phyloP scores from a whole-genome alignment of 2,329 filamentous ascomycete species.

The Dactylellina leptospora region DNA sequence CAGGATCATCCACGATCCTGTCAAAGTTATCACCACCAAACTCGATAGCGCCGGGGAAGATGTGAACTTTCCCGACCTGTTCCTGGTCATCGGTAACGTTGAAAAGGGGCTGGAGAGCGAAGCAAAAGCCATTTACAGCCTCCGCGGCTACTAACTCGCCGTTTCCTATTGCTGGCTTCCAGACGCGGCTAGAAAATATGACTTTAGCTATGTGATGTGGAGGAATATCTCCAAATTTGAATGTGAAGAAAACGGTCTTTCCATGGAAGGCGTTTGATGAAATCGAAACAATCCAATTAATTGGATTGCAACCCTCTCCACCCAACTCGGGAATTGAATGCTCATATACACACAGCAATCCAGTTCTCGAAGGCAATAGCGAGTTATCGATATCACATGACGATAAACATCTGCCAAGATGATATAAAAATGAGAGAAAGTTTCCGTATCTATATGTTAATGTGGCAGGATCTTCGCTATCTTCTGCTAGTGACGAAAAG shows the following conservation, averaged over 20 bases:
- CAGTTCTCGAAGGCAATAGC: slow-evolving; percentile 8
- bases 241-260: too few relatives aligned
- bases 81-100: slow-evolving; percentile 1
- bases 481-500: too few relatives aligned
- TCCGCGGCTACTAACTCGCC: background rate
- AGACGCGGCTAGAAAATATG: background rate
- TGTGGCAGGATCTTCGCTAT: too few relatives aligned
- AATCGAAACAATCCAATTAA: background rate
- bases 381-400: background rate
- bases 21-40: background rate
- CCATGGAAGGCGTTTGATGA: background rate
- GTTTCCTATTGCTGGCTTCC: background rate
- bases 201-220: background rate
- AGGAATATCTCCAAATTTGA: background rate
- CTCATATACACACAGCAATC: background rate
- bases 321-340: too few relatives aligned
- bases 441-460: too few relatives aligned
- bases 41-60: slow-evolving; percentile 6
- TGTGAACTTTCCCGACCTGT: background rate
- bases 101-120: background rate
- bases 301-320: background rate
- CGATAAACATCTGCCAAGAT: background rate
- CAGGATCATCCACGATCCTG: slow-evolving; percentile 4
- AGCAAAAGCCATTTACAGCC: background rate
- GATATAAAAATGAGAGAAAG: slow-evolving; percentile 3